Evolutionary conservation across 805 yeast species (phyloP).

Genomic region (Cyberlindnera galapagoensis): DNA sequence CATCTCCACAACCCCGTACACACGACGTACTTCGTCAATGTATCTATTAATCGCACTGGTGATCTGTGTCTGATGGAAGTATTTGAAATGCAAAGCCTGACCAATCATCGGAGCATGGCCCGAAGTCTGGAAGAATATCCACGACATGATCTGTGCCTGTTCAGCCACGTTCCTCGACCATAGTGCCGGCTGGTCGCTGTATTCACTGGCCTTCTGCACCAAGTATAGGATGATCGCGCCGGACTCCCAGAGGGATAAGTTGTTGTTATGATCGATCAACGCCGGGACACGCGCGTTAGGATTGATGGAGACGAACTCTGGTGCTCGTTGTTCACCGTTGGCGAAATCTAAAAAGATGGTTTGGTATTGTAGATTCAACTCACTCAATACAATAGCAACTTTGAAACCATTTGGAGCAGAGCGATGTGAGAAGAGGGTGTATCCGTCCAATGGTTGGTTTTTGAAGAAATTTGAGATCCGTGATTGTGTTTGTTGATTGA

Average conservation of each 20-base stretch:
- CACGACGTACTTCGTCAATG: constrained; percentile 87
- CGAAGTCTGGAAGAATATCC: constrained; percentile 93
- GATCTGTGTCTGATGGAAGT: constrained; percentile 80
- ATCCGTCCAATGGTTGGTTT: constrained; percentile 75
- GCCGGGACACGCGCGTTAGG: constrained; percentile 97
- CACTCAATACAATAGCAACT: constrained; percentile 85
- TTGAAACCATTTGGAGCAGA: constrained; percentile 96
- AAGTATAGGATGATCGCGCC: constrained; percentile 86
- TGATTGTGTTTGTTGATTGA: constrained; percentile 35
- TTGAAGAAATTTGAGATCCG: constrained; percentile 67
- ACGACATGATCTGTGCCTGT: constrained; percentile 76
- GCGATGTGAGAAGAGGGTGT: constrained; percentile 74
- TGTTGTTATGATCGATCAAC: constrained; percentile 80
- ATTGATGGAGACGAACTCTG: constrained; percentile 87
- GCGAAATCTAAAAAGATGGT: constrained; percentile 84
- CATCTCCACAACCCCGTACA: constrained; percentile 92
- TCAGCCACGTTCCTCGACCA: constrained; percentile 69
- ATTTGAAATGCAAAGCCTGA: constrained; percentile 89
- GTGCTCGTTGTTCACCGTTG: constrained; percentile 86
- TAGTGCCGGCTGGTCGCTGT: constrained; percentile 63
- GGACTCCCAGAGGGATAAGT: constrained; percentile 87
- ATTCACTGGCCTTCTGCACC: constrained; percentile 59
- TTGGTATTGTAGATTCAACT: constrained; percentile 69
- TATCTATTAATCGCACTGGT: constrained; percentile 88
- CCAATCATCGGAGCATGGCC: constrained; percentile 99